Evolutionary conservation across 192 early-diverging fungal genomes (phyloP), one percentile per base, ranked within the genome.

Genomic region (Coemansia sp.): DNA sequence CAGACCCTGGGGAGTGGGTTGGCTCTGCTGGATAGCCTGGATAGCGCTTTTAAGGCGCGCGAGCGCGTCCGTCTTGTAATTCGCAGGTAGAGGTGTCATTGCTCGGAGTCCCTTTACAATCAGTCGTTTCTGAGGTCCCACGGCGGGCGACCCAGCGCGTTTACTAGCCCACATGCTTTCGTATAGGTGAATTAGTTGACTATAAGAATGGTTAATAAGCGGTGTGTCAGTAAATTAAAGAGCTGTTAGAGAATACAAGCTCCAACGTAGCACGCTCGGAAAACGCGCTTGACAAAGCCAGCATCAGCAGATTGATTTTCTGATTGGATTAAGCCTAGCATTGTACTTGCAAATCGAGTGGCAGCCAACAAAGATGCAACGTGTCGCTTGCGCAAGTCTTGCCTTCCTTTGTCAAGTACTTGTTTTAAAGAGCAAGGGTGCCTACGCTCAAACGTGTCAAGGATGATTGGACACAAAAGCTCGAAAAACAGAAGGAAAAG

Each of bases 51-150:
- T 81, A 6, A 95, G 84, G 18, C 86, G 81, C 25, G 64, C 66
- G 82, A 90, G 89, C 8, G 88, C 89, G 48, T 83, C 83, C 6
- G 79, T 66, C 52, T 90, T 86, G 72, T 87, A 95, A 43, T 85
- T 84, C 25, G 78, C 81, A 10, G 94, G 92, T 28, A 94, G 66
- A 23, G 64, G 47, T 8, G 82, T 73, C 23, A 76, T 36, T 1
- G 73, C 56, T 28, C 61, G 59, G 14, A 81, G 73, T 0, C 78
- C 78, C 41, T 76, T 66, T 42, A 81, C 59, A 25, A 76, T 43
- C 20, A 81, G 55, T 57, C 67, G 75, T 39, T 81, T 81, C 28
- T 70, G 73, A 35, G 73, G 64, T 3, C 78, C 73, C 21, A 61
- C 73, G 33, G 61, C 56, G 14, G 67, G 53, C 18, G 73, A 57